These are phyloP conservation scores for Trichoderma erinaceum DNA, from an alignment of 495 filamentous ascomycete genomes.

Conservation along the genomic window DNA sequence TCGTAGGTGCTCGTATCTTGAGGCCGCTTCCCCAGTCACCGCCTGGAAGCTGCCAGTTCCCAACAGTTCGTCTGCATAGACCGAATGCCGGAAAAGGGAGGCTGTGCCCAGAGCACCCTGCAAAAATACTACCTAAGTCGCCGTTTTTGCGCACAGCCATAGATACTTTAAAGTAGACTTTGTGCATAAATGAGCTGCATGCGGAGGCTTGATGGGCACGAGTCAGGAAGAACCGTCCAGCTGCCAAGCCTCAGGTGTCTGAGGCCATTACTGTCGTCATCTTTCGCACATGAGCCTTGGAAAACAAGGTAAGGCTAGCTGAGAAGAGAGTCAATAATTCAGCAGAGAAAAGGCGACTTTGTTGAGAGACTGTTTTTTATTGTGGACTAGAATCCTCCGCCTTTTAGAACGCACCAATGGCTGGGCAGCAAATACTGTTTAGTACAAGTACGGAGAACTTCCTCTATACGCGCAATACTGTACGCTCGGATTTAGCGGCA, in stretches of 20 bases:
- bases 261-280: background rate
- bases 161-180: background rate
- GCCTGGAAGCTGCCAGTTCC: background rate
- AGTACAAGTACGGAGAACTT: too few relatives aligned
- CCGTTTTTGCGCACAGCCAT: too few relatives aligned
- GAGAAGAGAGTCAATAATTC: too few relatives aligned
- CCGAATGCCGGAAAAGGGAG: background rate
- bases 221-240: background rate
- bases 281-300: background rate
- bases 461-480: background rate
- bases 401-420: too few relatives aligned
- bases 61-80: background rate
- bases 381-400: too few relatives aligned
- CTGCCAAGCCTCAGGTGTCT: background rate
- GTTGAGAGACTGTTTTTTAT: too few relatives aligned
- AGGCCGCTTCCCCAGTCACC: background rate
- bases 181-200: slow-evolving; percentile 4
- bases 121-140: too few relatives aligned
- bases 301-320: too few relatives aligned
- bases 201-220: background rate
- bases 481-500: background rate
- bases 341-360: too few relatives aligned
- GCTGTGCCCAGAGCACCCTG: too few relatives aligned
- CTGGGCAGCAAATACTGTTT: too few relatives aligned
- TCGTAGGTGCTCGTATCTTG: background rate